phyloP scores from a whole-genome alignment of 2,329 filamentous ascomycete species.

The Colletotrichum incanum region DNA sequence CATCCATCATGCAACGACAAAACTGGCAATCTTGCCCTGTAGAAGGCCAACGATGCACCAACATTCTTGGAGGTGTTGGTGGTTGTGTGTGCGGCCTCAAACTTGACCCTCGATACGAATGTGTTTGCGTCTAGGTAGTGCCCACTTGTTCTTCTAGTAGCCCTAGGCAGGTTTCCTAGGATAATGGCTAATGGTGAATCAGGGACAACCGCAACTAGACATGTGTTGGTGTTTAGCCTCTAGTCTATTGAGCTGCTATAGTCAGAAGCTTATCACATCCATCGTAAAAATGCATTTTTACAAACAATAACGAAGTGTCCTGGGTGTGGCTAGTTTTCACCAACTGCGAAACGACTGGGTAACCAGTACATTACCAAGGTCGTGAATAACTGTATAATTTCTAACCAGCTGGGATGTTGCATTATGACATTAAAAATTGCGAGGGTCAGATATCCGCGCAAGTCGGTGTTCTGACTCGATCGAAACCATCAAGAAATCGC shows the following conservation, averaged over 20 bases:
- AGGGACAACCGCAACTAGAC: not conserved
- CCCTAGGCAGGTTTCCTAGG: not conserved
- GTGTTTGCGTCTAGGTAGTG: conserved; percentile 8
- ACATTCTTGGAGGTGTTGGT: not conserved
- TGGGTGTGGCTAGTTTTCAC: too few species aligned
- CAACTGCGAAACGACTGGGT: too few species aligned
- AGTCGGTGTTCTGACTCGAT: too few species aligned
- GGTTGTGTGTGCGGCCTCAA: not conserved
- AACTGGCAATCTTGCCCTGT: not conserved
- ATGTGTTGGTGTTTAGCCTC: not conserved
- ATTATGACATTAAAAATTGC: too few species aligned
- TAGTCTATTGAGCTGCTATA: not conserved
- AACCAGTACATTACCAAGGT: too few species aligned
- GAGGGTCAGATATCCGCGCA: too few species aligned
- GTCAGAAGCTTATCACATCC: too few species aligned
- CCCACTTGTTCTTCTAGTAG: not conserved
- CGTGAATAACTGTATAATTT: too few species aligned
- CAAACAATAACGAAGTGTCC: too few species aligned
- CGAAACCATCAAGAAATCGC: too few species aligned
- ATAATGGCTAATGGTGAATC: not conserved
- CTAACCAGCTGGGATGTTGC: too few species aligned
- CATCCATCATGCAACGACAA: not conserved
- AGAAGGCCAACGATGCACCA: not conserved
- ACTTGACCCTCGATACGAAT: conserved; percentile 5
- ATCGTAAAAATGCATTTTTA: too few species aligned